phyloP scores from a whole-genome alignment of 1,284 basidiomycete species.

The Rhodotorula sp. region DNA sequence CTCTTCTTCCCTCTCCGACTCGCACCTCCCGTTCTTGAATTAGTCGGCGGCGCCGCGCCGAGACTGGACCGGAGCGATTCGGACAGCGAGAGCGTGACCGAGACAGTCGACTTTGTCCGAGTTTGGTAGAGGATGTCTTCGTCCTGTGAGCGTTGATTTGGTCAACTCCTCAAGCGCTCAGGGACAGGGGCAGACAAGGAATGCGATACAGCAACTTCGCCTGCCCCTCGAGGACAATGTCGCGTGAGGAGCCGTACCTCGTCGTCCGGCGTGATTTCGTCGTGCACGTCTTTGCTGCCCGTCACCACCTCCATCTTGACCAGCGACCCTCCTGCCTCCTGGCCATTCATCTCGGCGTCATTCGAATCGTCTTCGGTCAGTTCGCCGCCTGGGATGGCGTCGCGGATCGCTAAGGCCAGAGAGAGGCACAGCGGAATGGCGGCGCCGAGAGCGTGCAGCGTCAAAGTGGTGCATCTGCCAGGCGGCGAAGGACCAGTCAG shows the following conservation, averaged over 20 bases:
- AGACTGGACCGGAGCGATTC: constrained; percentile 8
- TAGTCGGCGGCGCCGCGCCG: background rate
- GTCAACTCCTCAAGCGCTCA: background rate
- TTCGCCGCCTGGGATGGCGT: constrained; percentile 41
- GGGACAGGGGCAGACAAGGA: background rate
- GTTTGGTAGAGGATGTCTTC: constrained; percentile 36
- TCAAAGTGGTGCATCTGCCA: constrained; percentile 26
- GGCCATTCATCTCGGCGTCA: background rate
- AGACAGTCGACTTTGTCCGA: constrained; percentile 39
- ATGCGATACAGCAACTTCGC: too few species aligned
- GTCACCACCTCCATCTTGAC: constrained; percentile 36
- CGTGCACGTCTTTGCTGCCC: constrained; percentile 36
- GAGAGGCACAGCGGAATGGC: constrained; percentile 43
- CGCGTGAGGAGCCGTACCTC: constrained; percentile 22
- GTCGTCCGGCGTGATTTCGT: constrained; percentile 42
- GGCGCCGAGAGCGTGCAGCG: constrained; percentile 41
- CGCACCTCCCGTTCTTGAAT: background rate
- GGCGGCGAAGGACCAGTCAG: too few species aligned
- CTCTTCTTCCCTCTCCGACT: background rate
- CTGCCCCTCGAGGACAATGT: background rate
- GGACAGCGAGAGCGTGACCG: constrained; percentile 15
- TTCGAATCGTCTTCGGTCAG: background rate
- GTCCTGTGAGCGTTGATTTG: background rate
- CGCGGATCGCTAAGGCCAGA: constrained; percentile 41
- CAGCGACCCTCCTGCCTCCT: background rate